These are phyloP conservation scores for Chlamydomonas applanata DNA, from an alignment of 139 green algal species.

Conservation along the genomic window DNA sequence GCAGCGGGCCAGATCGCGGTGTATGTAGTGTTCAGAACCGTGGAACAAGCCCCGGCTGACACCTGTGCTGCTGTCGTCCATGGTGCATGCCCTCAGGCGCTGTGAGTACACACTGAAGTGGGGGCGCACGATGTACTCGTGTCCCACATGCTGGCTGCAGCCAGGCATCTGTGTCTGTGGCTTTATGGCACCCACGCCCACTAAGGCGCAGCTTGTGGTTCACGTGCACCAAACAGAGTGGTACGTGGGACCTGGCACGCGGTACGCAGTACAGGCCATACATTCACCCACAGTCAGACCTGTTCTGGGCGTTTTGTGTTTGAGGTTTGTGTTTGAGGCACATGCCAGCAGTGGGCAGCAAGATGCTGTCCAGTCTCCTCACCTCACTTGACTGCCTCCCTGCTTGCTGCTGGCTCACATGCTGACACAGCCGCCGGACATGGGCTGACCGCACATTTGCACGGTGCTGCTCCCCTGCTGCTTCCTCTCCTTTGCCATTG, in stretches of 20 bases:
- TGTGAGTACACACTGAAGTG: constrained; percentile 13
- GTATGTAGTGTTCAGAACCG: background rate
- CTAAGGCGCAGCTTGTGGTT: constrained; percentile 19
- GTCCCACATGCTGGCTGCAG: constrained; percentile 33
- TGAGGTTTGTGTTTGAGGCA: too few relatives aligned
- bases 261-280: background rate
- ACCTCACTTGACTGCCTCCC: too few relatives aligned
- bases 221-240: constrained; percentile 35
- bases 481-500: background rate
- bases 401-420: too few relatives aligned
- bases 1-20: background rate
- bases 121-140: constrained; percentile 21
- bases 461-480: background rate
- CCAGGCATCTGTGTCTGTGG: constrained; percentile 34
- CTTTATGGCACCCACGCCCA: constrained; percentile 12
- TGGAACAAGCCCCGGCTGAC: background rate
- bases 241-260: background rate
- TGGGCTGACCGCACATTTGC: background rate
- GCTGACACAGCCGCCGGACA: background rate
- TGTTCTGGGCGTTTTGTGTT: too few relatives aligned
- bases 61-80: background rate
- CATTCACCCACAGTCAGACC: too few relatives aligned
- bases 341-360: background rate
- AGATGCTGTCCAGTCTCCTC: background rate
- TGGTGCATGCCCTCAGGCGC: background rate